Conservation (phyloP, 306 rosid species). For the Quercus rubra region DNA sequence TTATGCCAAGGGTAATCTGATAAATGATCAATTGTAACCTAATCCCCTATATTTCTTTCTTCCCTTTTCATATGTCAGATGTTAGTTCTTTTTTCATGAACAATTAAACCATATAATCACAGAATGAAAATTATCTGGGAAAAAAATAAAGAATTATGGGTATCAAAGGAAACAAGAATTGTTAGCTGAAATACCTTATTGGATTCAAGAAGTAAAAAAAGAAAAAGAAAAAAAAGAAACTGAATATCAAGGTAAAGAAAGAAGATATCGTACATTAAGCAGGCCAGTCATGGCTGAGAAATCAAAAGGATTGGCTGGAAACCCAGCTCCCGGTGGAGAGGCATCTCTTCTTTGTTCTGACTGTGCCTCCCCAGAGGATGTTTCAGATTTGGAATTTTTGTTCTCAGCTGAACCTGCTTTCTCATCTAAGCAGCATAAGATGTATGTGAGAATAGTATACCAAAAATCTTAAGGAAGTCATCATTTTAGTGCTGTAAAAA, state of each 20-base stretch:
- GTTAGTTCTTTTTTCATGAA: background rate
- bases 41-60: background rate
- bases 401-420: constrained; percentile 53
- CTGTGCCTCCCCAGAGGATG: constrained; percentile 53
- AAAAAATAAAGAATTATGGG: background rate
- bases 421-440: constrained; percentile 47
- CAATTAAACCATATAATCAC: background rate
- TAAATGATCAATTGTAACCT: background rate
- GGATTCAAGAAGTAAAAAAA: background rate
- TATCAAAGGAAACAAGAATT: background rate
- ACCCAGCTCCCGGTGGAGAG: constrained; percentile 55
- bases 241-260: constrained; percentile 1
- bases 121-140: background rate
- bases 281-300: constrained; percentile 89
- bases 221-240: background rate
- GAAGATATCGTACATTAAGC: constrained; percentile 66
- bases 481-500: background rate
- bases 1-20: too few relatives aligned
- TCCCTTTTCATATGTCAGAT: background rate
- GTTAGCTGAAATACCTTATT: background rate
- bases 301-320: constrained; percentile 79
- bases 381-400: constrained; percentile 44
- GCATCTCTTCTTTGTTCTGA: constrained; percentile 35
- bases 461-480: background rate
- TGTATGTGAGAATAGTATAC: constrained; percentile 10